Conservation (phyloP, 2,329 filamentous ascomycete species). For the Cladosporium sp. region DNA sequence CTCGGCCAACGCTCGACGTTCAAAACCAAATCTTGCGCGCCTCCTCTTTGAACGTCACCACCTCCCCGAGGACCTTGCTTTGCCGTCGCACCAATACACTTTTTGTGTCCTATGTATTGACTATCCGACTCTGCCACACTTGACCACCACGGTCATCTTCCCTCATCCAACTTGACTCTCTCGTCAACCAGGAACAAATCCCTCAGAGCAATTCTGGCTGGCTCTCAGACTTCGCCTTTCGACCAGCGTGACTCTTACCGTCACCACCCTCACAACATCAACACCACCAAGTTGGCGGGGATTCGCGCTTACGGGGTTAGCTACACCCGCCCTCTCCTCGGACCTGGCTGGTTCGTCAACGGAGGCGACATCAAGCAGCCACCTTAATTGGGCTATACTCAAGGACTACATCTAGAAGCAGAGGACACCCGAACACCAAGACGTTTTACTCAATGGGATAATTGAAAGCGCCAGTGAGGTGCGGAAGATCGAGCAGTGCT, state of each 20-base stretch:
- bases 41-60: slow-evolving; percentile 8
- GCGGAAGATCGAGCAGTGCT: slow-evolving; percentile 8
- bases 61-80: background rate
- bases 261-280: slow-evolving; percentile 17
- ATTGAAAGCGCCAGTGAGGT: slow-evolving; percentile 13
- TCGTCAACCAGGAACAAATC: slow-evolving; percentile 14
- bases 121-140: slow-evolving; percentile 3
- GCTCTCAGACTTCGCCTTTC: slow-evolving; percentile 30
- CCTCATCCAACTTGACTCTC: slow-evolving; percentile 16
- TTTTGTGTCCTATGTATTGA: slow-evolving; percentile 2
- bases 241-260: slow-evolving; percentile 6
- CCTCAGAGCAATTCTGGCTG: slow-evolving; percentile 18
- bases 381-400: slow-evolving; percentile 68
- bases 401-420: background rate
- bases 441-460: slow-evolving; percentile 11
- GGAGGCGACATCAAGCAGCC: slow-evolving; percentile 91
- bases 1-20: background rate
- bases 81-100: background rate
- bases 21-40: slow-evolving; percentile 1
- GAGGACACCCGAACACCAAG: background rate
- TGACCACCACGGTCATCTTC: background rate
- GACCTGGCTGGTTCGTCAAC: slow-evolving; percentile 91
- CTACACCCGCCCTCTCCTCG: slow-evolving; percentile 82
- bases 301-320: slow-evolving; percentile 66
- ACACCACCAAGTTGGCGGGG: slow-evolving; percentile 92